Evolutionary conservation across 2,329 filamentous ascomycete genomes (phyloP).

Genomic region (Sclerotinia spermophila): DNA sequence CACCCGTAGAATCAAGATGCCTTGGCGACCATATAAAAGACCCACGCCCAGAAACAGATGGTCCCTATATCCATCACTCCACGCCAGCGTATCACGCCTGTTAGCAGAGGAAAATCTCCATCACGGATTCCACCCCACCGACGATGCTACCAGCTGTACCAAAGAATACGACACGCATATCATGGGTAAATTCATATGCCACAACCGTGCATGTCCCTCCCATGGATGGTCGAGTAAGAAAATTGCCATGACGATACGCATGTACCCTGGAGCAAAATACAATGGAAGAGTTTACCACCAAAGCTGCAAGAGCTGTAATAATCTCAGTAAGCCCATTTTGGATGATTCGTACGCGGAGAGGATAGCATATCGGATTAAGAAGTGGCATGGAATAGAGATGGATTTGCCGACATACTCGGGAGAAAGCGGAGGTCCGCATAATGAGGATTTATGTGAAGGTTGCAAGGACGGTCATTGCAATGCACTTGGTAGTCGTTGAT

Average conservation of each 20-base stretch:
- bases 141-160: background rate
- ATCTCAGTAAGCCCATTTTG: background rate
- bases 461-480: background rate
- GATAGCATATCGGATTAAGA: background rate
- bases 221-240: background rate
- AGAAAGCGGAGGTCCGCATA: background rate
- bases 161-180: background rate
- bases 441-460: background rate
- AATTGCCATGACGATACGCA: background rate
- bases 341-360: background rate
- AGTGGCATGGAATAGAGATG: background rate
- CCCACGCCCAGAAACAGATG: background rate
- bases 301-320: background rate
- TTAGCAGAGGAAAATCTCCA: background rate
- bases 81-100: background rate
- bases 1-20: background rate
- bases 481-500: background rate
- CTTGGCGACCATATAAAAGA: background rate
- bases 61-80: background rate
- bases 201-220: background rate
- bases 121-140: background rate
- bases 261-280: background rate
- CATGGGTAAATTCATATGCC: background rate
- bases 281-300: background rate
- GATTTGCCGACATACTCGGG: background rate